Conservation (phyloP, 805 yeast genomes). For the Saccharomyces jurei region DNA sequence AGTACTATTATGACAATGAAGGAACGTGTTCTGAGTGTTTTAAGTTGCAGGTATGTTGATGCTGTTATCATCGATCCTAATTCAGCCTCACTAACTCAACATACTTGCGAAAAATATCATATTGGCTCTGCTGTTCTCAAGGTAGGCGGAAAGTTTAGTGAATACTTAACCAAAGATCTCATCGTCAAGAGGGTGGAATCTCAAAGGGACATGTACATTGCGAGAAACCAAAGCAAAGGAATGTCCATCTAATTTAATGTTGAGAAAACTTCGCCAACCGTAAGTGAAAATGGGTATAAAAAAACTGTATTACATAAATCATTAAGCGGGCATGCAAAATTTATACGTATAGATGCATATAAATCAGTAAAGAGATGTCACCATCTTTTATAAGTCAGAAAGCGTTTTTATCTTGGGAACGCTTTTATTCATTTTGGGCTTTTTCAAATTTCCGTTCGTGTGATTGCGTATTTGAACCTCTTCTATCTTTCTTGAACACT, state of each 20-base stretch:
- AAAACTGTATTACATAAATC: neutral
- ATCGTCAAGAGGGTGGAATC: conserved; percentile 69
- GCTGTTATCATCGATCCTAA: conserved; percentile 47
- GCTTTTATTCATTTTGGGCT: conserved; percentile 16
- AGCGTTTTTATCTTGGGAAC: neutral
- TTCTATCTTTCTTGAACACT: conserved; percentile 38
- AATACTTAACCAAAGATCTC: conserved; percentile 56
- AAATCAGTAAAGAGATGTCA: neutral
- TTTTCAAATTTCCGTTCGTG: conserved; percentile 36
- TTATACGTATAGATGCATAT: neutral
- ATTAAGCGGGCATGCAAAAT: neutral
- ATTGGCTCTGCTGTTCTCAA: conserved; percentile 37
- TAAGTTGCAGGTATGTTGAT: conserved; percentile 82
- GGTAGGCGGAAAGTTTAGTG: conserved; percentile 47
- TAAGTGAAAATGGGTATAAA: neutral
- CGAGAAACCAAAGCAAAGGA: conserved; percentile 81
- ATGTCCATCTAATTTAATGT: conserved; percentile 31
- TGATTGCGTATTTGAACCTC: conserved; percentile 42
- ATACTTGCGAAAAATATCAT: conserved; percentile 7
- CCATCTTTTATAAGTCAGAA: no score
- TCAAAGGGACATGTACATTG: conserved; percentile 65
- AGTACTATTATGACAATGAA: conserved; percentile 70
- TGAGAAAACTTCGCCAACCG: neutral
- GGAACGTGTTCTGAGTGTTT: conserved; percentile 78
- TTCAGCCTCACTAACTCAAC: neutral